A percentile compares a stretch with the other conserved stretches of the same genome.
phyloP scores from a whole-genome alignment of 306 rosid species.

The Cucurbita pepo region DNA sequence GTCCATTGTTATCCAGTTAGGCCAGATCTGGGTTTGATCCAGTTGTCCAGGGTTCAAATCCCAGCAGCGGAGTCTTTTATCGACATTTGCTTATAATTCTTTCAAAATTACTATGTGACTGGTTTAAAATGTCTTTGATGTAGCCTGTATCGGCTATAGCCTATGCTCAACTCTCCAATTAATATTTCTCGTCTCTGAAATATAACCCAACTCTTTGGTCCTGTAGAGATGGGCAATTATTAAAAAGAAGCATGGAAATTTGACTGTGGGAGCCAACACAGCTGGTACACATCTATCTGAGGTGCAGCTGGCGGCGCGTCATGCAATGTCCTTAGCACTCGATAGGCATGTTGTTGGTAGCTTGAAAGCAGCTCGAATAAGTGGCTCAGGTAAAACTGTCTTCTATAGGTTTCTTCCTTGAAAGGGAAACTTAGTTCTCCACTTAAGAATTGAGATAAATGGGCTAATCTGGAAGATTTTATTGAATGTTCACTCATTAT shows the following conservation, averaged over 20 bases:
- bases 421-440: neutral
- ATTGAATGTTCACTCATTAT: neutral
- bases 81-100: neutral
- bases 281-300: slow-evolving; percentile 45
- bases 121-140: neutral
- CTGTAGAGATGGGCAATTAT: slow-evolving; percentile 72
- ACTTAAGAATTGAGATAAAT: neutral
- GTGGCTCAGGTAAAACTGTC: slow-evolving; percentile 35
- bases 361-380: slow-evolving; percentile 32
- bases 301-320: slow-evolving; percentile 67
- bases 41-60: slow-evolving; percentile 62
- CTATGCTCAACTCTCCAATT: neutral
- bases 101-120: neutral
- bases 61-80: slow-evolving; percentile 23
- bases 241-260: slow-evolving; percentile 33
- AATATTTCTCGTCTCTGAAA: neutral
- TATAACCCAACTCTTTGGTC: slow-evolving; percentile 14
- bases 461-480: neutral
- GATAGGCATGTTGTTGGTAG: slow-evolving; percentile 48
- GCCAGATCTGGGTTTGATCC: slow-evolving; percentile 48
- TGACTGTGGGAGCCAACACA: slow-evolving; percentile 22
- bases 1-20: slow-evolving; percentile 44
- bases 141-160: neutral
- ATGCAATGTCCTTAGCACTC: slow-evolving; percentile 64
- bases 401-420: neutral